These are phyloP conservation scores for Inonotus hispidus DNA, from an alignment of 1,284 basidiomycete species.

Conservation along the genomic window DNA sequence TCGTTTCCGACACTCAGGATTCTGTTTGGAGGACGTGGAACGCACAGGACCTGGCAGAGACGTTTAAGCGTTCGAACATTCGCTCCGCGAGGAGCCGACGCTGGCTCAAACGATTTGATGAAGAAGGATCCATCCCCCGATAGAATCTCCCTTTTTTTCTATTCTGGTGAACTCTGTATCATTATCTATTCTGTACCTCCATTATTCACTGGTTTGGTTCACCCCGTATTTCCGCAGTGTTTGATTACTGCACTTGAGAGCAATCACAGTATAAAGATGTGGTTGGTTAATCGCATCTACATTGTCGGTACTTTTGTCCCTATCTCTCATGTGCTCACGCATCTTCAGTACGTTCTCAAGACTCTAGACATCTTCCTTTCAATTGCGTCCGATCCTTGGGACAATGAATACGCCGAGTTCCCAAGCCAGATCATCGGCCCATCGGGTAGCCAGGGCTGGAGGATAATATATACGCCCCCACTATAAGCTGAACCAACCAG, in stretches of 20 bases:
- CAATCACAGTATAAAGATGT: no score
- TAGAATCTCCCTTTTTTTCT: neutral
- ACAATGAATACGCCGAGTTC: neutral
- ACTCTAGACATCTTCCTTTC: no score
- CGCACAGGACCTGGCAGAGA: slow-evolving; percentile 32
- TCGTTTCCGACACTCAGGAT: slow-evolving; percentile 70
- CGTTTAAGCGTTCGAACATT: slow-evolving; percentile 21
- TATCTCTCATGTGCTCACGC: no score
- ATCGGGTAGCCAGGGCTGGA: no score
- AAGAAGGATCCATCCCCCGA: slow-evolving; percentile 18
- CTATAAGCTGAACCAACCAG: neutral
- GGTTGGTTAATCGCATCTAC: no score
- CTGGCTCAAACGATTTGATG: slow-evolving; percentile 30
- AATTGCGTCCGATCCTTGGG: neutral
- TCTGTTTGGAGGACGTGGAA: slow-evolving; percentile 40
- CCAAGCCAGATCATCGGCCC: neutral
- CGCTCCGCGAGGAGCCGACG: slow-evolving; percentile 24
- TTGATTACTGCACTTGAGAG: no score
- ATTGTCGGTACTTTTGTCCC: no score
- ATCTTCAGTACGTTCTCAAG: no score
- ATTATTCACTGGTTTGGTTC: neutral
- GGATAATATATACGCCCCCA: neutral
- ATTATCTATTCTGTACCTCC: neutral
- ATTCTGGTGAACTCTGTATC: neutral
- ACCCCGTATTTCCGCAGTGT: no score